phyloP scores from a whole-genome alignment of 805 yeast genomes.

The Starmerella roubikii region DNA sequence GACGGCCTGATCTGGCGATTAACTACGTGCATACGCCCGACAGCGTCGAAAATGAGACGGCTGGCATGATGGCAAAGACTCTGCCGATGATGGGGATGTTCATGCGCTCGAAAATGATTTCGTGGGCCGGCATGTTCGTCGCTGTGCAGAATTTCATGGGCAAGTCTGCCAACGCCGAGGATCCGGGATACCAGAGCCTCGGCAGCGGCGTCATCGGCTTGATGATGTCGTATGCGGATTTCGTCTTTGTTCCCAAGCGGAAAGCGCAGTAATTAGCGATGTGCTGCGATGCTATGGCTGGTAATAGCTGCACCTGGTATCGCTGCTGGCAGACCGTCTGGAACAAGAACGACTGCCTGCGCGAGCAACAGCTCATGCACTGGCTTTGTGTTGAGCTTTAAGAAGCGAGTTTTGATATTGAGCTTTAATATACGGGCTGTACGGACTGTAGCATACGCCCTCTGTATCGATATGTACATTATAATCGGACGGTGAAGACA shows the following conservation, averaged over 20 bases:
- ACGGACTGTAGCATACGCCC: no score
- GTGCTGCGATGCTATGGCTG: no score
- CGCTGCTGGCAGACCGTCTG: no score
- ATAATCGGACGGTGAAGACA: no score
- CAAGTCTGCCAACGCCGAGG: slow-evolving; percentile 21
- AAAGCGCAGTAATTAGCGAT: no score
- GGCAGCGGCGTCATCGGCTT: slow-evolving; percentile 25
- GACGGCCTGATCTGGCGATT: slow-evolving; percentile 24
- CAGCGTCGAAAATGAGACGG: slow-evolving; percentile 13
- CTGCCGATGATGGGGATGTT: slow-evolving; percentile 31
- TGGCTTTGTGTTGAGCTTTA: no score
- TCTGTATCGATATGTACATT: no score
- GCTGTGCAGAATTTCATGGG: slow-evolving; percentile 25
- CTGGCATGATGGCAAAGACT: slow-evolving; percentile 19
- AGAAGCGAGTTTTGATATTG: no score
- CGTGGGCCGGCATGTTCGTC: slow-evolving; percentile 29
- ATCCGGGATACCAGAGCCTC: slow-evolving; percentile 21
- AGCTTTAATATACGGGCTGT: no score
- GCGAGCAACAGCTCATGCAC: no score
- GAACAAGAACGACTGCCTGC: no score
- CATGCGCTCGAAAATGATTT: slow-evolving; percentile 26
- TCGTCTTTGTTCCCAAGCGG: slow-evolving; percentile 22
- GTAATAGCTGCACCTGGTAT: no score
- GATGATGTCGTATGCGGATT: slow-evolving; percentile 26
- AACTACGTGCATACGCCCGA: slow-evolving; percentile 24